Evolutionary conservation across 2,329 filamentous ascomycete genomes (phyloP).

Genomic region (Amesomyces nigricolor): DNA sequence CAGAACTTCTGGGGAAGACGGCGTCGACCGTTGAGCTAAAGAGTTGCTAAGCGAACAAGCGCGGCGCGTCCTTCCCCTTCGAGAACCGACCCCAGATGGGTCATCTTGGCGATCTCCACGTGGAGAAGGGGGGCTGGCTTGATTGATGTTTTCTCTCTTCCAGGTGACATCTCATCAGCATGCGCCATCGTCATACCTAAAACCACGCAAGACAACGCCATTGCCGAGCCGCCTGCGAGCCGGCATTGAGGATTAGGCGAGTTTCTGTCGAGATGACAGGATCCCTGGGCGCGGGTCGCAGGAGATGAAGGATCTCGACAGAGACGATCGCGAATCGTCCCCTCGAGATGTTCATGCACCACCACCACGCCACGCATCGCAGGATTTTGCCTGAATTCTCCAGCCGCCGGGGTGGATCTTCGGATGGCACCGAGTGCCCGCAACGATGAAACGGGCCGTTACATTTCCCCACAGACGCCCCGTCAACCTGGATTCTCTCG

Average conservation of each 20-base stretch:
- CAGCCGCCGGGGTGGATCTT: not conserved
- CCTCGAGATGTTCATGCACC: not conserved
- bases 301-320: not conserved
- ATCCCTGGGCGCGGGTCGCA: conserved; percentile 19
- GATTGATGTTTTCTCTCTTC: not conserved
- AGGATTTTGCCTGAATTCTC: conserved; percentile 17
- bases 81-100: not conserved
- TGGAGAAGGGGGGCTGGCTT: not conserved
- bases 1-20: too few relatives aligned
- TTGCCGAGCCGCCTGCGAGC: conserved; percentile 18
- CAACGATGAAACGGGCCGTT: conserved; percentile 17
- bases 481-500: not conserved
- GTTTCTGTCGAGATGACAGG: conserved; percentile 17
- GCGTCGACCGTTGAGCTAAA: conserved; percentile 2
- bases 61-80: conserved; percentile 9
- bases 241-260: conserved; percentile 17
- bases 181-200: not conserved
- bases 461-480: conserved; percentile 19
- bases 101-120: not conserved
- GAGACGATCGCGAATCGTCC: too few relatives aligned
- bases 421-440: not conserved
- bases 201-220: not conserved
- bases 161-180: not conserved
- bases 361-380: not conserved
- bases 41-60: not conserved